Evolutionary conservation across 192 early-diverging fungal species (phyloP), one percentile per base, ranked within the genome.

Genomic region (Ramicandelaber brevisporus): DNA sequence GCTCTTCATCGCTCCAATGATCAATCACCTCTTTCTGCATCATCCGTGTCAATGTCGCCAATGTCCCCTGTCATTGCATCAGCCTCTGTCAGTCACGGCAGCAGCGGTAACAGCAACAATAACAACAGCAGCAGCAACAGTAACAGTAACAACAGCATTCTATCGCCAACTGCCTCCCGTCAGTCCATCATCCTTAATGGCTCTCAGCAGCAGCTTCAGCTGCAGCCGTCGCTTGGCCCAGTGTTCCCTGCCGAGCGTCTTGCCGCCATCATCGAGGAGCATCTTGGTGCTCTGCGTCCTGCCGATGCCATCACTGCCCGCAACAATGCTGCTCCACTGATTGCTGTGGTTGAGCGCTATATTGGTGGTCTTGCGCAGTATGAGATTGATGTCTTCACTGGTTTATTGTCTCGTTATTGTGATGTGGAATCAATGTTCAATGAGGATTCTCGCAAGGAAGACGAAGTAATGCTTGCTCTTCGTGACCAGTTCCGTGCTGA

Each of bases 401-500:
- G 63, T 17, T 63, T 92, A 12, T 57, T 98, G 33, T 63, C 84
- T 44, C 65, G 67, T 21, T 98, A 88, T 61, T 60, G 74, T 28
- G 61, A 73, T 30, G 67, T 79, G 20, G 86, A 98, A 53, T 56
- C 63, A 2, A 48, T 86, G 21, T 98, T 92, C 43, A 61, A 68
- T 21, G 63, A 64, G 12, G 62, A 44, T 31, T 25, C 55, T 5
- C 53, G 59, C 21, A 61, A 65, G 34, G 77, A 84, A 31, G 87
- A 92, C 42, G 78, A 85, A 27, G 81, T 74, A 7, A 47, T 97
- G 41, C 50, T 81, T 36, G 43, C 66, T 13, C 52, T 97, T 28
- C 78, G 90, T 35, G 87, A 93, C 24, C 54, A 65, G 45, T 46
- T 77, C 65, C 86, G 87, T 50, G 58, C 63, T 18, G 69, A 84